Conservation (phyloP, 352 stramenopile species). For the Phytophthora lateralis region DNA sequence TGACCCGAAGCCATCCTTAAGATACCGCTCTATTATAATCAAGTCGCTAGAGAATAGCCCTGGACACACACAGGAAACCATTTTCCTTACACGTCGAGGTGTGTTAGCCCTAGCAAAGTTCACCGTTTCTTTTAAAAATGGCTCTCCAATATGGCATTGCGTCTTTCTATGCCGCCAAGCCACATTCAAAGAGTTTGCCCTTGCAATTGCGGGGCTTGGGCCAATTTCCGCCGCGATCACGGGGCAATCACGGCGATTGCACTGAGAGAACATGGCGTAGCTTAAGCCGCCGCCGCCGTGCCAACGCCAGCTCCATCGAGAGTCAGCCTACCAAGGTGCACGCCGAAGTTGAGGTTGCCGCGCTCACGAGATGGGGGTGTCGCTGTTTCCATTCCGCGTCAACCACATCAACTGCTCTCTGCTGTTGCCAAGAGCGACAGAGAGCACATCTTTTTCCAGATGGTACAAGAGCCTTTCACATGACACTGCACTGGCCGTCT, state of each 20-base stretch:
- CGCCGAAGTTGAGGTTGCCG: constrained; percentile 1
- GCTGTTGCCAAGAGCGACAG: not conserved
- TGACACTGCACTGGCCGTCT: constrained; percentile 29
- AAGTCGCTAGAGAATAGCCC: no score
- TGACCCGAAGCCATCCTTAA: no score
- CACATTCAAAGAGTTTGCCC: not conserved
- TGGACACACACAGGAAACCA: no score
- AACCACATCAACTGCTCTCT: constrained; percentile 16
- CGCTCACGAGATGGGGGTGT: constrained; percentile 13
- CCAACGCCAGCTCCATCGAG: not conserved
- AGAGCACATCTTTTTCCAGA: constrained; percentile 21
- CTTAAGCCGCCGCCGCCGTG: not conserved
- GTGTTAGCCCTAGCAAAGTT: no score
- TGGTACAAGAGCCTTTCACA: constrained; percentile 21
- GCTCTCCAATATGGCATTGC: no score
- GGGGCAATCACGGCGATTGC: not conserved
- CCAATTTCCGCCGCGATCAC: no score
- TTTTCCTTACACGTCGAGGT: no score
- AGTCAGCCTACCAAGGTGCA: not conserved
- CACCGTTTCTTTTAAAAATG: no score
- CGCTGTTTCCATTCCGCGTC: not conserved
- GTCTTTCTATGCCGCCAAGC: not conserved
- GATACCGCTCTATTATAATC: no score
- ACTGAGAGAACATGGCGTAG: constrained; percentile 5
- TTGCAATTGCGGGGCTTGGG: constrained; percentile 8